Base-by-base conservation (phyloP, 352 stramenopile species). In the Globisporangium rhizosaccharum region DNA sequence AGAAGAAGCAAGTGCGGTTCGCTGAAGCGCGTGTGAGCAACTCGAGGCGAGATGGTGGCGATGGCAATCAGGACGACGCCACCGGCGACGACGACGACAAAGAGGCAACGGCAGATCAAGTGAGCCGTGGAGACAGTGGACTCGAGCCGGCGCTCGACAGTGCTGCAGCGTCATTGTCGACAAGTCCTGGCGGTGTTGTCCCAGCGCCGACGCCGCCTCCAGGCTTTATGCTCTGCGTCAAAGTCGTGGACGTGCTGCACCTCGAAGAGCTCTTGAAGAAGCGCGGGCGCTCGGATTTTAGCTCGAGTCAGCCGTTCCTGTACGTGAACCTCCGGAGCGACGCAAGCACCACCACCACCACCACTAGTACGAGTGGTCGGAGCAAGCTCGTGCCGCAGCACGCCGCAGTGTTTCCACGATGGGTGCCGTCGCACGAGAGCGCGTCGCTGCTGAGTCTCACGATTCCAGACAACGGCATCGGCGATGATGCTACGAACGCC, bases 1-100 rank as follows among this genome's bases (percentile, higher is more conserved):
- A 76, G 63, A 87, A 85, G 51, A 92, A 92, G 52, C 70, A 76
- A 46, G 82, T 92, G 17, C 82, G 73, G 14, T 92, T 92, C 42
- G 75, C 66, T 1, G 42, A 60, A 17, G 59, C 54, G 36, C 56
- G 42, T n/a, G 25, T 53, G 12, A 30, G 45, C n/a, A 17, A 56
- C 33, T 12, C 33, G 33, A 39, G 14, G 33, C 33, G 33, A 10
- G 8, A 39, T 1, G 10, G 33, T 39, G 33, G 33, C 33, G 33
- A 12, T 15, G 20, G 44, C 17, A 49, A 12, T 15, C 9, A 4
- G 17, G n/a, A 3, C 18, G 10, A 49, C 17, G n/a, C 44, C 6
- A 30, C 3, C 28, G 5, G 9, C 15, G 8, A 56, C 59, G 45
- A 49, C 6, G 56, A 64, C 46, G 45, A 63, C 15, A 70, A 67